Evolutionary conservation across 305 asterid genomes (phyloP), one percentile per base, ranked within the genome.

Genomic region (Ajuga reptans): DNA sequence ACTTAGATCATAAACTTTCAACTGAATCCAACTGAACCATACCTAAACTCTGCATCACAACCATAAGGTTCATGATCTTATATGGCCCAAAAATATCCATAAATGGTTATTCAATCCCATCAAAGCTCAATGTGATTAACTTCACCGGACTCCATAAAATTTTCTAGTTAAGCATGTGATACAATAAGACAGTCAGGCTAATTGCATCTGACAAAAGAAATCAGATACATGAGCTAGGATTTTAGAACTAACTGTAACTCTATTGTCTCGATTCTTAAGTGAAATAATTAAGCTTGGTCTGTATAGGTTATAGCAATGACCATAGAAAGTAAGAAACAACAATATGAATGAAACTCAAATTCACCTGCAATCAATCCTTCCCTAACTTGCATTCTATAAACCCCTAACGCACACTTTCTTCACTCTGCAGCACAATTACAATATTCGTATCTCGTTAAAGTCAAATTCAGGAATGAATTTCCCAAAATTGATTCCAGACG

Each of bases 331-430:
- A 36, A 33, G 3, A 37, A 55, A 36, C 47, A 66, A 12, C 67
- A 37, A 16, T 11, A 55, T 49, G 12, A 12, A 50, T 41, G 49
- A 31, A 37, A 56, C 60, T 51, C 46, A 37, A n/a, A 58, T 45
- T 59, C 42, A 63, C 64, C 64, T 11, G 15, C 45, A 68, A 56
- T 41, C 60, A 74, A 34, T 45, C 66, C 57, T 43, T 33, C 59
- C 68, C 18, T n/a, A 42, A 33, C 56, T 55, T 47, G 37, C 73
- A 54, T 53, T 54, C 71, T 24, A 49, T 24, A 61, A 77, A 45
- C 73, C 78, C 76, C 76, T 17, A 59, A 61, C 53, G 4, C 51
- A 64, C 72, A 72, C 56, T 9, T 39, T 21, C 64, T 37, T 34
- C 63, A 59, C 54, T 69, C 58, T 52, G 52, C 33, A 73, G 59